Base-by-base conservation (phyloP, 352 stramenopile species). In the Globisporangium acanthophoron region DNA sequence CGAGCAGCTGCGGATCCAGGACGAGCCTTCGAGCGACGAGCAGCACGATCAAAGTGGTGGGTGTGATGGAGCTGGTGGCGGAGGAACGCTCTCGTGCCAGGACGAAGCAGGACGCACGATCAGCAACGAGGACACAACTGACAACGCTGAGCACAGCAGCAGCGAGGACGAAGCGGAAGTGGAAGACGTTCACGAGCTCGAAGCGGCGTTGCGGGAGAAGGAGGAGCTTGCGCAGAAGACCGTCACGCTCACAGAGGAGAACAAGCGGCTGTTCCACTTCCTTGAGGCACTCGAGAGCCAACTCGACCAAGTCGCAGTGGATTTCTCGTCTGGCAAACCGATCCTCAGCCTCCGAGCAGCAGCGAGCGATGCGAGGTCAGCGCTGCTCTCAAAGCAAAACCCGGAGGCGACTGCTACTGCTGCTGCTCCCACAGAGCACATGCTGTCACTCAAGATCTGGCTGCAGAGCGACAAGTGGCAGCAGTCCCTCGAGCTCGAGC, bases 401-500 rank as follows among this genome's bases (percentile, higher is more conserved):
- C 8, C 15, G 16, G 5, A 21, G 15, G n/a, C 47, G 3, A 15
- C 37, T 35, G 20, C 3, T 29, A n/a, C 47, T 18, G 6, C 44
- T 20, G 12, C 44, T 20, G 21, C 40, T n/a, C 29, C 35, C 5
- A 24, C 54, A 5, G 33, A 62, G 59, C 39, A 53, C 45, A 37
- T 46, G 18, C 56, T 70, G 40, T 66, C 75, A 3, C 64, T 86
- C 33, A 85, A 86, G 54, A 66, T 77, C n/a, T 88, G 75, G 76
- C 27, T 88, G 9, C 67, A 78, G 51, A 78, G 67, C 40, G 76
- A 84, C 40, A 77, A 62, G 20, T 82, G 73, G 71, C 52, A 67
- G 57, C 62, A 79, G 41, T 64, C 68, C 6, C 51, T 79, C 9
- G 66, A 74, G 48, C 6, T 37, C 52, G 39, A 55, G 51, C 31